A percentile compares a stretch with the other conserved stretches of the same genome.
phyloP scores from a whole-genome alignment of 805 yeast genomes.

The Yueomyces sinensis region DNA sequence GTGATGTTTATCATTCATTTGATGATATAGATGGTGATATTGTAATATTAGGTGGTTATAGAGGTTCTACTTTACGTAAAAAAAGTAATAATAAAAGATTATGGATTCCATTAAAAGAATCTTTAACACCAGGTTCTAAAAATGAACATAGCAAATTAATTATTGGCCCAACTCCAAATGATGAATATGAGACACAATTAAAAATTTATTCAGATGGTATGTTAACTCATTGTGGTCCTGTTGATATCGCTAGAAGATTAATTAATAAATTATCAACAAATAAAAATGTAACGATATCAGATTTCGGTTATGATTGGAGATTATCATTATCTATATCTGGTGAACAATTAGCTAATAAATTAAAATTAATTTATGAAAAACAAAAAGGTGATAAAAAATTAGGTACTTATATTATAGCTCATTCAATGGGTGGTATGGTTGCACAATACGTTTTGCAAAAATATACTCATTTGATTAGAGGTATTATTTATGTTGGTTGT shows the following conservation, averaged over 20 bases:
- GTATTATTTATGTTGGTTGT: slow-evolving; percentile 67
- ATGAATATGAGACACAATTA: slow-evolving; percentile 43
- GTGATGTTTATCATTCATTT: slow-evolving; percentile 25
- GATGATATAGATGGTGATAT: slow-evolving; percentile 63
- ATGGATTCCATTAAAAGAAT: slow-evolving; percentile 85
- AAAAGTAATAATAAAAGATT: slow-evolving; percentile 46
- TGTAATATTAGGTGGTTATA: slow-evolving; percentile 73
- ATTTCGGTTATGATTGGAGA: slow-evolving; percentile 94
- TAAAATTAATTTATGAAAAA: slow-evolving; percentile 28
- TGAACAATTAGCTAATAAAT: slow-evolving; percentile 33
- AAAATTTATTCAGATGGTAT: slow-evolving; percentile 61
- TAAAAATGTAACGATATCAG: slow-evolving; percentile 48
- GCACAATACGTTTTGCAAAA: slow-evolving; percentile 67
- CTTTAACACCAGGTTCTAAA: slow-evolving; percentile 36
- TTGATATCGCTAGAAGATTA: slow-evolving; percentile 58
- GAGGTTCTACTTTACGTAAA: slow-evolving; percentile 72
- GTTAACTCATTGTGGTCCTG: slow-evolving; percentile 74
- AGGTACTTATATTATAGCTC: slow-evolving; percentile 66
- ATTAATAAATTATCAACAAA: slow-evolving; percentile 39
- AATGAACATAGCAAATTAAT: neutral
- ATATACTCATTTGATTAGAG: slow-evolving; percentile 56
- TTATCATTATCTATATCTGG: slow-evolving; percentile 48
- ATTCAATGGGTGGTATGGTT: slow-evolving; percentile 89
- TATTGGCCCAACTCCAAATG: slow-evolving; percentile 61
- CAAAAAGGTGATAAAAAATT: slow-evolving; percentile 27